Evolutionary conservation across 2,329 filamentous ascomycete species (phyloP).

Genomic region (Xylogone sp.): DNA sequence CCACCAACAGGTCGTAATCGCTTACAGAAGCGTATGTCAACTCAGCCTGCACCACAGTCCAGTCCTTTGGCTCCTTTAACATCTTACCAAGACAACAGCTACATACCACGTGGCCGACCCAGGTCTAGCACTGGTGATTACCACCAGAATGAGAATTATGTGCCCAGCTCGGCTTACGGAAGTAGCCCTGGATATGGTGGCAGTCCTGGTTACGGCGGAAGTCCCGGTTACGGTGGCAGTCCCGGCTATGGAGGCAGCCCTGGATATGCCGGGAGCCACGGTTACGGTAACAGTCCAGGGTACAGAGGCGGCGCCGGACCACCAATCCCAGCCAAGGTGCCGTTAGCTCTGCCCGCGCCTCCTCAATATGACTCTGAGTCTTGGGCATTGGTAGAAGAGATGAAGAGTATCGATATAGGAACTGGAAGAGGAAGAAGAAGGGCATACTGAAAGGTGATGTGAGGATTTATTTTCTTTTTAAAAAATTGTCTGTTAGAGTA

Average conservation of each 20-base stretch:
- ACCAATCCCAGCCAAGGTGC: conserved; percentile 69
- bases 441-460: conserved; percentile 12
- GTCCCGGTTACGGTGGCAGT: conserved; percentile 13
- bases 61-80: conserved; percentile 25
- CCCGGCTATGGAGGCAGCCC: background rate
- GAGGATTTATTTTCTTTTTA: background rate
- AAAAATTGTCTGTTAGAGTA: background rate
- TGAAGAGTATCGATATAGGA: conserved; percentile 66
- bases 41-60: conserved; percentile 19
- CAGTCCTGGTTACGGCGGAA: conserved; percentile 33
- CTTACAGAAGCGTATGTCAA: conserved; percentile 51
- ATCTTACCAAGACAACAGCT: conserved; percentile 24
- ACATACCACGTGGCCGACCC: conserved; percentile 16
- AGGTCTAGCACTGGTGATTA: conserved; percentile 23
- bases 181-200: background rate
- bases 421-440: conserved; percentile 40
- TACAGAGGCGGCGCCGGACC: conserved; percentile 32
- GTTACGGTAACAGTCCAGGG: conserved; percentile 24
- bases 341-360: conserved; percentile 39
- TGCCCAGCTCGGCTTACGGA: conserved; percentile 5
- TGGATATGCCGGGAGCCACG: conserved; percentile 20
- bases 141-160: conserved; percentile 23
- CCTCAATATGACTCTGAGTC: conserved; percentile 35
- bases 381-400: conserved; percentile 65
- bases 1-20: conserved; percentile 48